Evolutionary conservation across 2,329 filamentous ascomycete species (phyloP).

Genomic region (Blumeriella jaapii): DNA sequence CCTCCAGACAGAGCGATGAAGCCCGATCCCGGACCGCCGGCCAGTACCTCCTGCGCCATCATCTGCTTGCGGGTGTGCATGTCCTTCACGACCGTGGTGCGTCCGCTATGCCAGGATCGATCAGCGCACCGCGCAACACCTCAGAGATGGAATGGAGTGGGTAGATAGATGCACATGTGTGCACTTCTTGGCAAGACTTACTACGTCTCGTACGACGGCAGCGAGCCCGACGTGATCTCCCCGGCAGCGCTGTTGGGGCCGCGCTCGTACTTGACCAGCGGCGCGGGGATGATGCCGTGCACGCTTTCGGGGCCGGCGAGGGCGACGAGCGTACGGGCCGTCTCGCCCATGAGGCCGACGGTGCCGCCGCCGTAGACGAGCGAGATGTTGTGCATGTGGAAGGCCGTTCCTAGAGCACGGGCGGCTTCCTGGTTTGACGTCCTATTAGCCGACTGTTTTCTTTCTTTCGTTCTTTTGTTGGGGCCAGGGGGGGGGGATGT

Average conservation of each 20-base stretch:
- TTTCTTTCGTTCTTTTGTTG: too few relatives aligned
- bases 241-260: slow-evolving; percentile 43
- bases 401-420: slow-evolving; percentile 56
- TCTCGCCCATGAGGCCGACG: slow-evolving; percentile 87
- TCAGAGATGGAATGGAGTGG: too few relatives aligned
- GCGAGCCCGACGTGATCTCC: slow-evolving; percentile 26
- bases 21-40: slow-evolving; percentile 69
- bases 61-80: slow-evolving; percentile 95
- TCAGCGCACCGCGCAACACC: too few relatives aligned
- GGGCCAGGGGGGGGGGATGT: too few relatives aligned
- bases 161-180: too few relatives aligned
- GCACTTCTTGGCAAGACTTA: too few relatives aligned
- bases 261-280: slow-evolving; percentile 69
- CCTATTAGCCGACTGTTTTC: too few relatives aligned
- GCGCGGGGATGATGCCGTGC: slow-evolving; percentile 86
- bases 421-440: slow-evolving; percentile 43
- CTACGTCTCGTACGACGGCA: slow-evolving; percentile 44
- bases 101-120: too few relatives aligned
- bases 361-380: slow-evolving; percentile 95
- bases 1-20: slow-evolving; percentile 85
- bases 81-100: slow-evolving; percentile 78
- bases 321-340: slow-evolving; percentile 75
- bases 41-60: slow-evolving; percentile 82
- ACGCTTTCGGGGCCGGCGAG: slow-evolving; percentile 72
- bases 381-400: slow-evolving; percentile 66